Evolutionary conservation across 2,329 filamentous ascomycete genomes (phyloP), one percentile per base, ranked within the genome.

Genomic region (Aspergillus sp.): DNA sequence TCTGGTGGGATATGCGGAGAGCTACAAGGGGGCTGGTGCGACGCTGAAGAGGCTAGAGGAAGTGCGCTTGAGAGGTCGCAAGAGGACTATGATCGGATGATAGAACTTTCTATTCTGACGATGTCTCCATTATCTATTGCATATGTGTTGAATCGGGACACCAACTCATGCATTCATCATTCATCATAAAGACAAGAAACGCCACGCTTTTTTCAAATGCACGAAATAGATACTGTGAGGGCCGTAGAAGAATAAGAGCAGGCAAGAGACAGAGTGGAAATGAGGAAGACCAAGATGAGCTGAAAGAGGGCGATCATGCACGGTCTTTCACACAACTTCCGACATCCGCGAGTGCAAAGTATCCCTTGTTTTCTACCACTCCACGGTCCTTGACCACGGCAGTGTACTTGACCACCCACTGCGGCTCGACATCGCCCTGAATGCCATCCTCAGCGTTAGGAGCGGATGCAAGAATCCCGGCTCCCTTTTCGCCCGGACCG

Each of bases 351-450:
- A 88, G 87, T 1, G 94, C 94, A 80, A 97, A 97, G 77, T 97
- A 98, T 7, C 95, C 95, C 81, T 98, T 99, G 73, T 95, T 96
- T 81, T 99, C 95, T 65, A 99, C 94, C 9, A 99, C 95, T 14
- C 95, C 95, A 56, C 95, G 84, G 73, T 98, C 90, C 75, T 90
- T 90, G 46, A 98, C 91, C 59, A 98, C 94, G 1, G 95, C 95
- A 42, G 94, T 97, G 74, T 99, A 99, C 74, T 98, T 96, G 66
- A 94, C 89, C 29, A 98, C 95, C 94, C 95, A 99, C 73, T 94
- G 88, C 29, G 95, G 93, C 59, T 86, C 85, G 52, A 98, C 84
- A 65, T 96, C 87, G 4, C 92, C 93, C 66, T 84, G 82, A 58
- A 96, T 79, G 0, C 90, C 75, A 64, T 81, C 80, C 5, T 79